A percentile compares a stretch with the other conserved stretches of the same genome.
phyloP scores from a whole-genome alignment of 768 basidiomycete genomes.

The Leccinum broughii region DNA sequence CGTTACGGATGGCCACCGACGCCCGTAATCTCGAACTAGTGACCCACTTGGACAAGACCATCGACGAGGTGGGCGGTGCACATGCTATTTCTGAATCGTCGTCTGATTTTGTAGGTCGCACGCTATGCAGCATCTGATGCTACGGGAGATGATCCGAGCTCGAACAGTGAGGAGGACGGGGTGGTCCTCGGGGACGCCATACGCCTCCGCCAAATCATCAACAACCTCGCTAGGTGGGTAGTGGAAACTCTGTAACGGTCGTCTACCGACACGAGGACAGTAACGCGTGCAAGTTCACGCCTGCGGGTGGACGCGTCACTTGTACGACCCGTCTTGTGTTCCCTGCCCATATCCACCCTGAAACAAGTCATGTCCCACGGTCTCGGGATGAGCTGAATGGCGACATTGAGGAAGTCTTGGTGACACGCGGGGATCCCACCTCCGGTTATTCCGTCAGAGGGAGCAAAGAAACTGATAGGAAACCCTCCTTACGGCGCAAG shows the following conservation, averaged over 20 bases:
- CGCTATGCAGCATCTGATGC: constrained; percentile 60
- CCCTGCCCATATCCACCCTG: constrained; percentile 19
- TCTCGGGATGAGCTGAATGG: constrained; percentile 13
- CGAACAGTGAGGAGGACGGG: constrained; percentile 47
- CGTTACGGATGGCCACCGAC: constrained; percentile 65
- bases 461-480: neutral
- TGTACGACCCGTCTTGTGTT: constrained; percentile 66
- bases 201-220: constrained; percentile 76
- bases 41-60: constrained; percentile 64
- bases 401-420: constrained; percentile 25
- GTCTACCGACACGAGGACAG: constrained; percentile 33
- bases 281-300: constrained; percentile 82
- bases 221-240: constrained; percentile 73
- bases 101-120: constrained; percentile 46
- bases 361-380: constrained; percentile 6
- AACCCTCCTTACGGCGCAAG: constrained; percentile 1
- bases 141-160: constrained; percentile 44
- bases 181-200: constrained; percentile 85
- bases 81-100: neutral
- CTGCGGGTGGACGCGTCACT: constrained; percentile 62
- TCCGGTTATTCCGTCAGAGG: neutral
- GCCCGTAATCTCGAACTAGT: constrained; percentile 66
- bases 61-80: constrained; percentile 50
- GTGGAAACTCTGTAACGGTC: neutral
- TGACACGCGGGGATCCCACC: constrained; percentile 33